Base-by-base conservation (phyloP, 331 rosid species). In the Phaseolus coccineus region DNA sequence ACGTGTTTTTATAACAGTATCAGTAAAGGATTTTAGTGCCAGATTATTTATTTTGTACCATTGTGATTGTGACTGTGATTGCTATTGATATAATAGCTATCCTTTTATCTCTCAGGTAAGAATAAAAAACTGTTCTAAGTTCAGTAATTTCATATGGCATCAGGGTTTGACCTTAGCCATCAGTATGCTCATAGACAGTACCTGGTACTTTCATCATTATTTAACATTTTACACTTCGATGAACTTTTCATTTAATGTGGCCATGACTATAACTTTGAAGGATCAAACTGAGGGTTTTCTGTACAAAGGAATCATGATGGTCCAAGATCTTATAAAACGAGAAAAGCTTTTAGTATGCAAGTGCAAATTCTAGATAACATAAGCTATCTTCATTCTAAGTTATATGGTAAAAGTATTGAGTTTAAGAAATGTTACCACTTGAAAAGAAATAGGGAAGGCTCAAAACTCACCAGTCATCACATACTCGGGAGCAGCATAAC, bases 401-500 rank as follows among this genome's bases (percentile, higher is more conserved):
- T 61, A 61, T 31, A n/a, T 10, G 19, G 66, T 55, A 14, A 4
- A 46, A 81, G 11, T 77, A 50, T 71, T 7, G 13, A 55, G 69
- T 53, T 69, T 64, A 64, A 48, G 72, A 82, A 76, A 53, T 8
- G 55, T 58, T 46, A 46, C 47, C 6, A 40, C 46, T 81, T 1
- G n/a, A 27, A 30, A 68, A 59, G 14, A 31, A 72, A 80, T 1
- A 40, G 30, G 27, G 62, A 77, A 56, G 56, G 35, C 68, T 77
- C 57, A 68, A 81, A 85, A 89, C 95, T 90, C 85, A 96, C 99
- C 99, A 4, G 99, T 96, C 99, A 96, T 93, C 75, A 93, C 97
- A 77, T 95, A 95, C 87, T 95, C 97, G 0, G 99, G 99, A 66
- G 99, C 99, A 33, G 98, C 99, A 78, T 96, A 96, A 69, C 99